phyloP scores from a whole-genome alignment of 805 yeast species.

The Candida rishiriensis region DNA sequence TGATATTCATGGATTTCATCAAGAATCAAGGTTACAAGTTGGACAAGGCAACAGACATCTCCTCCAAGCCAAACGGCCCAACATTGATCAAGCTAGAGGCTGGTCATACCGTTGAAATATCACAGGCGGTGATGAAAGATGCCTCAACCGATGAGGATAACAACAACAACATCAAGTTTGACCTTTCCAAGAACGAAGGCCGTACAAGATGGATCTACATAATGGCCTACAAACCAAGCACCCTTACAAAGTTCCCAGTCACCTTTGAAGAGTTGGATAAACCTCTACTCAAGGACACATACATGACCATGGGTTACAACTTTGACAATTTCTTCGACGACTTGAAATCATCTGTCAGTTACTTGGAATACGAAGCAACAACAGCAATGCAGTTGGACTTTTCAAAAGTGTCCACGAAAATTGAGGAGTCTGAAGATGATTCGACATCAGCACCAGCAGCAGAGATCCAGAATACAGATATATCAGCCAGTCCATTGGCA shows the following conservation, averaged over 20 bases:
- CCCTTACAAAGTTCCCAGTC: background rate
- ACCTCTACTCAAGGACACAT: background rate
- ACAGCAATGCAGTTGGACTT: constrained; percentile 1
- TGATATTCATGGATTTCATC: constrained; percentile 5
- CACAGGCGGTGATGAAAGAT: background rate
- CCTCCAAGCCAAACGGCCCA: constrained; percentile 1
- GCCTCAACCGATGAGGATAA: background rate
- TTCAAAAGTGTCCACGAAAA: background rate
- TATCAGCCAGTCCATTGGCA: background rate
- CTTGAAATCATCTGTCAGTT: background rate
- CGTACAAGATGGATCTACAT: constrained; percentile 4
- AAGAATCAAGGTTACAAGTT: constrained; percentile 3
- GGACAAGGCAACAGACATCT: background rate
- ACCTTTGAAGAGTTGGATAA: background rate
- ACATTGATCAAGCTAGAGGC: background rate
- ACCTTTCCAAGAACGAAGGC: constrained; percentile 1
- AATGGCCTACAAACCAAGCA: background rate
- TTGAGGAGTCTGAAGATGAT: background rate
- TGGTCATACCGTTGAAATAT: background rate
- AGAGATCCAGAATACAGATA: background rate
- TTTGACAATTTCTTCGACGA: constrained; percentile 3
- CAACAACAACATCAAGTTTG: background rate
- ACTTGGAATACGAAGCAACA: background rate
- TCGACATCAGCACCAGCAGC: background rate
- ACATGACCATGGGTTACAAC: constrained; percentile 2